These are phyloP conservation scores for Alternaria hordeiaustralica DNA, from an alignment of 2,329 filamentous ascomycete genomes.

Conservation along the genomic window DNA sequence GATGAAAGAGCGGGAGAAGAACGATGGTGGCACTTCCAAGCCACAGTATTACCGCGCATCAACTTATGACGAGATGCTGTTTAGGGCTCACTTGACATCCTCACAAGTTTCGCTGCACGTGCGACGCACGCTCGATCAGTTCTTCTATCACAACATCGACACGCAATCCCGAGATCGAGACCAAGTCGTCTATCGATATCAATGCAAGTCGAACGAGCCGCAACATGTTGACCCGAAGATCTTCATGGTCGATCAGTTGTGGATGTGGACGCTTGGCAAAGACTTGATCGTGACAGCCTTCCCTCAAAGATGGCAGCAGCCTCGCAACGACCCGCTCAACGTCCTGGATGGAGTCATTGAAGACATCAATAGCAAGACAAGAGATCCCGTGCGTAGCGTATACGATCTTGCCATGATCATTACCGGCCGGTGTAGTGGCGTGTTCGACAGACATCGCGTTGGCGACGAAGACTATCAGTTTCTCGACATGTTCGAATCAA, in stretches of 20 bases:
- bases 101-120: conserved; percentile 61
- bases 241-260: conserved; percentile 73
- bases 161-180: conserved; percentile 66
- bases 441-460: conserved; percentile 65
- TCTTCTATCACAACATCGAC: conserved; percentile 69
- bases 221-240: conserved; percentile 61
- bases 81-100: conserved; percentile 56
- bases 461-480: conserved; percentile 68
- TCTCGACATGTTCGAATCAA: conserved; percentile 71
- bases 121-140: conserved; percentile 69
- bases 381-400: conserved; percentile 64
- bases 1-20: conserved; percentile 27
- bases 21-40: conserved; percentile 24
- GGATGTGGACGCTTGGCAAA: conserved; percentile 67
- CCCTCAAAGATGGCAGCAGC: conserved; percentile 65
- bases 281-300: conserved; percentile 68
- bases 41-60: conserved; percentile 27
- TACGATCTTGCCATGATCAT: conserved; percentile 70
- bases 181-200: conserved; percentile 70
- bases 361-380: conserved; percentile 69
- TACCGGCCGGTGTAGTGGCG: conserved; percentile 64
- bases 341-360: conserved; percentile 69
- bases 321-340: conserved; percentile 67
- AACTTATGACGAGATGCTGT: conserved; percentile 55
- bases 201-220: conserved; percentile 45